Evolutionary conservation across 768 basidiomycete genomes (phyloP), one percentile per base, ranked within the genome.

Genomic region (Psilocybe cubensis): DNA sequence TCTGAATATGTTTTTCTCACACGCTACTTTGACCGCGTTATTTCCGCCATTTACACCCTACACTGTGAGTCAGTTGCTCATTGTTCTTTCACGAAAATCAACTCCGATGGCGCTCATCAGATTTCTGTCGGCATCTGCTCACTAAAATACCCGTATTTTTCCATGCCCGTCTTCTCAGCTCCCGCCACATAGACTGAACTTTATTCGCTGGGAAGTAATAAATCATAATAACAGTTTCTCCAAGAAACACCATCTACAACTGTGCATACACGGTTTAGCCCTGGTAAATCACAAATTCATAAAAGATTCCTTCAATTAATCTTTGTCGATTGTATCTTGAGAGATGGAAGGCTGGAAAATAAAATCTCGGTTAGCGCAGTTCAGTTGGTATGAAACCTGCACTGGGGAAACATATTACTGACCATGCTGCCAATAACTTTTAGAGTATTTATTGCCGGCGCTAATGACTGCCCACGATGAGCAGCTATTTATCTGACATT

Each of bases 11-110:
- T 49, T 55, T 50, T 50, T 52, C 27, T 63, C 61, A 38, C 57
- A 63, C 61, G 58, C 54, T 52, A 56, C 54, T 25, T 10, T 24
- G 18, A 17, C 44, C 61, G 38, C 44, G 21, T 47, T 62, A 58
- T 55, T 47, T 56, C 54, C 61, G 57, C 57, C 54, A 28, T 52
- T 56, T 54, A 28, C 38, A 41, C 43, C 35, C n/a, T 27, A 35
- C 29, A 44, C 27, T 47, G 50, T 57, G 43, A 50, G 49, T 52
- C 28, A 46, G 11, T 46, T 20, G 29, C 17, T 35, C 29, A 35
- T 21, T 20, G 28, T 46, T 52, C n/a, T 52, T 51, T 38, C 28
- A 3, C 33, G 38, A n/a, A 3, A 48, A 29, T 29, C 46, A 55
- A 48, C 21, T 40, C 54, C 46, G 46, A 27, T 28, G 46, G 45